A percentile compares a stretch with the other conserved stretches of the same genome.
phyloP scores from a whole-genome alignment of 345 rosid species.

The Camelina hispida region DNA sequence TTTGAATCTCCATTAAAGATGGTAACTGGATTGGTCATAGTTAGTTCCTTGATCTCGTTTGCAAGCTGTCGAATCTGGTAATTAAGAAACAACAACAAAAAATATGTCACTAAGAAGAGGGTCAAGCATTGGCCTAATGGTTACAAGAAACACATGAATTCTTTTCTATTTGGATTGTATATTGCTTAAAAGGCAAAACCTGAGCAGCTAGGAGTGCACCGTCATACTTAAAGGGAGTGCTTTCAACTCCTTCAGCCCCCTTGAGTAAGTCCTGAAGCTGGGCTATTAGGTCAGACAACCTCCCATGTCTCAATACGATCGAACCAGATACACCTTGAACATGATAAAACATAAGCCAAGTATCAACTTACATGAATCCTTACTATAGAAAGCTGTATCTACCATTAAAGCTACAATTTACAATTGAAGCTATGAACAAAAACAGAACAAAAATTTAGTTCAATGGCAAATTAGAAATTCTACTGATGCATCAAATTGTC shows the following conservation, averaged over 20 bases:
- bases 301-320: conserved; percentile 69
- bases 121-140: neutral
- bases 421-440: neutral
- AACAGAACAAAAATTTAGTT: too few relatives aligned
- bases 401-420: neutral
- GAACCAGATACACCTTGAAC: conserved; percentile 77
- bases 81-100: conserved; percentile 9
- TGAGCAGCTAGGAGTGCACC: conserved; percentile 72
- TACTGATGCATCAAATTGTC: conserved; percentile 5
- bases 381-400: neutral
- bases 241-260: conserved; percentile 66
- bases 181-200: conserved; percentile 51
- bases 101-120: conserved; percentile 5
- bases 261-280: conserved; percentile 86
- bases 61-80: conserved; percentile 78
- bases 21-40: conserved; percentile 69
- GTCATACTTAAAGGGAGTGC: conserved; percentile 60
- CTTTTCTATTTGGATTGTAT: neutral
- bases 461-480: conserved; percentile 10
- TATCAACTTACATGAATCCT: conserved; percentile 4
- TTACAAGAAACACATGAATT: neutral
- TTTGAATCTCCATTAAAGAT: conserved; percentile 68
- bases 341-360: conserved; percentile 32
- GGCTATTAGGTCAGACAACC: conserved; percentile 70
- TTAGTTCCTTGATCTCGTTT: conserved; percentile 86